Conservation (phyloP, 768 basidiomycete genomes). For the Hebeloma cylindrosporum region DNA sequence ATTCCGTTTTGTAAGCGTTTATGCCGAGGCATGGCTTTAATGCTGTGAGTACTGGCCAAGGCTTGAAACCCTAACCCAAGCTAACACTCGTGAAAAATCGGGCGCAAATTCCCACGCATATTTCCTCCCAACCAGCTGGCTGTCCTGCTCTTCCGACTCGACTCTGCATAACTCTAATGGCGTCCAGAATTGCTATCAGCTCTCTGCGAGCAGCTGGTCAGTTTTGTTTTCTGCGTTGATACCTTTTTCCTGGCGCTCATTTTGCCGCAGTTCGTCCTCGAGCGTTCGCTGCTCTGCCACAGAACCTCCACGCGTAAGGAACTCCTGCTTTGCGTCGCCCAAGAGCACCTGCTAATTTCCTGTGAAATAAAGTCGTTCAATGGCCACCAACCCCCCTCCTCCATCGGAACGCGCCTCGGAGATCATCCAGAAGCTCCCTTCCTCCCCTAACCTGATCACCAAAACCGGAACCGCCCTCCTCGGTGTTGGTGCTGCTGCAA, state of each 20-base stretch:
- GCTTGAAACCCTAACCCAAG: conserved; percentile 38
- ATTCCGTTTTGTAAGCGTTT: no score
- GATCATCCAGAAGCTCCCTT: conserved; percentile 85
- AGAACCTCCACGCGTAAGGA: conserved; percentile 47
- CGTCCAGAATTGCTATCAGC: conserved; percentile 69
- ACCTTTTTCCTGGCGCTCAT: conserved; percentile 6
- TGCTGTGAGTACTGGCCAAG: no score
- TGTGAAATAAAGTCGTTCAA: conserved; percentile 60
- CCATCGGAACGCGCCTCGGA: conserved; percentile 87
- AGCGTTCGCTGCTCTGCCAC: conserved; percentile 46
- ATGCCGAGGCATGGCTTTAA: no score
- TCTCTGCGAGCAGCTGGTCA: conserved; percentile 61
- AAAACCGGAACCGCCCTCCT: conserved; percentile 94
- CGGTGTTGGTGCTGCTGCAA: conserved; percentile 83
- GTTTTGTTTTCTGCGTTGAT: conserved; percentile 13
- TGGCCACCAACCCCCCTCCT: conserved; percentile 66
- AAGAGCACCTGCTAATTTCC: conserved; percentile 11
- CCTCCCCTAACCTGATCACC: conserved; percentile 84
- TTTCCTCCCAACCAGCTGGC: conserved; percentile 30
- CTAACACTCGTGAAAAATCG: conserved; percentile 39
- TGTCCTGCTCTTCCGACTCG: conserved; percentile 25
- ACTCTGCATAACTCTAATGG: conserved; percentile 47
- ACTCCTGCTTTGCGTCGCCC: conserved; percentile 12
- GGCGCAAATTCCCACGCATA: conserved; percentile 38
- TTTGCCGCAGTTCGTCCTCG: conserved; percentile 51